phyloP scores from a whole-genome alignment of 2,329 filamentous ascomycete species.

The Harringtonia aguacate region DNA sequence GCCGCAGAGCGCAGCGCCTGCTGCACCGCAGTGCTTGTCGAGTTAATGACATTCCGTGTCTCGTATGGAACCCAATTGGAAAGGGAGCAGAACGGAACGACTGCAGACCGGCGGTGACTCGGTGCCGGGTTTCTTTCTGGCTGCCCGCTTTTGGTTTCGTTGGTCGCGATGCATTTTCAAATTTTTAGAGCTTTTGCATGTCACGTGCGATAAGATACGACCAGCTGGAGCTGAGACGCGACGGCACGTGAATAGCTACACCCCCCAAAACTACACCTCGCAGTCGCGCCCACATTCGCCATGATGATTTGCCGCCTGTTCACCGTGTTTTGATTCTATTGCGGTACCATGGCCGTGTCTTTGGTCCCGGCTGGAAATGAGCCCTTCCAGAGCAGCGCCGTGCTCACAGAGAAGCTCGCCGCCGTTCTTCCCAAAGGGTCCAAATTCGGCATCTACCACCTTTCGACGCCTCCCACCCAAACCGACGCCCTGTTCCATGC shows the following conservation, averaged over 20 bases:
- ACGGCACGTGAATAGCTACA: background rate
- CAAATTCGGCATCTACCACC: slow-evolving; percentile 66
- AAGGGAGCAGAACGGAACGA: too few species aligned
- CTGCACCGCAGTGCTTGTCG: slow-evolving; percentile 20
- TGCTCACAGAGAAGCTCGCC: slow-evolving; percentile 30
- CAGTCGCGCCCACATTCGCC: too few species aligned
- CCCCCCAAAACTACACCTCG: too few species aligned
- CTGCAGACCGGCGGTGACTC: too few species aligned
- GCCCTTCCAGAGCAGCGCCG: slow-evolving; percentile 13
- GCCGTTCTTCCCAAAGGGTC: slow-evolving; percentile 40
- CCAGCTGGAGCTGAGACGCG: background rate
- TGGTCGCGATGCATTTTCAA: too few species aligned
- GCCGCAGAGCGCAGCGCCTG: background rate
- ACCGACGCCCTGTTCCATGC: slow-evolving; percentile 70
- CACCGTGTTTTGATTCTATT: background rate
- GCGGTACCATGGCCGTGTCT: slow-evolving; percentile 1
- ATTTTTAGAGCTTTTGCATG: background rate
- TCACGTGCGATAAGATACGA: slow-evolving; percentile 4
- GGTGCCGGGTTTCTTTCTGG: too few species aligned
- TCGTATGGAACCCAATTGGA: too few species aligned
- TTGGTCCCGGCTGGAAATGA: background rate
- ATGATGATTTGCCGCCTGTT: background rate
- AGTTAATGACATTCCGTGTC: slow-evolving; percentile 3
- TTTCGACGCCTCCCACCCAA: slow-evolving; percentile 72
- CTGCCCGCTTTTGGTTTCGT: too few species aligned